phyloP scores from a whole-genome alignment of 192 early-diverging fungal genomes.

The Cetraspora pellucida region DNA sequence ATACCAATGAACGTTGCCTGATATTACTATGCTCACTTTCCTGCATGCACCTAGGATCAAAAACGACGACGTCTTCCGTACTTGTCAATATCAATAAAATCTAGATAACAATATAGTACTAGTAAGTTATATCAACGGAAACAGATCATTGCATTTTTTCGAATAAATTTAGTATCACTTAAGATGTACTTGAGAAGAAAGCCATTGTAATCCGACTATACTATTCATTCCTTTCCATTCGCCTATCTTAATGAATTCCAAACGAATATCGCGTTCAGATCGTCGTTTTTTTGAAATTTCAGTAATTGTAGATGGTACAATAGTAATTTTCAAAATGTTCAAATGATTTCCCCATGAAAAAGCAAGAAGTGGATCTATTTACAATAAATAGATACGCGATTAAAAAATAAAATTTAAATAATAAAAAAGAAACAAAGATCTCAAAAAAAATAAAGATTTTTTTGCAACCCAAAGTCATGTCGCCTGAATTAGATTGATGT shows the following conservation, averaged over 20 bases:
- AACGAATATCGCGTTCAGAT: conserved; percentile 37
- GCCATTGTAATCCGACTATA: conserved; percentile 65
- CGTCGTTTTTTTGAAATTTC: conserved; percentile 19
- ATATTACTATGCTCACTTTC: conserved; percentile 54
- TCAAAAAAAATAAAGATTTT: too few species aligned
- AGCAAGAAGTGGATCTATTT: conserved; percentile 55
- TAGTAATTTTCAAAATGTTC: conserved; percentile 50
- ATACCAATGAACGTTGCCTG: conserved; percentile 53
- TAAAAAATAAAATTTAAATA: background rate
- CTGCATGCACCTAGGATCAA: conserved; percentile 56
- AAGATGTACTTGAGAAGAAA: conserved; percentile 54
- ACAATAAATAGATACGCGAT: background rate
- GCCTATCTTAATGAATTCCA: conserved; percentile 54
- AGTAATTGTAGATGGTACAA: conserved; percentile 14
- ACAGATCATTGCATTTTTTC: background rate
- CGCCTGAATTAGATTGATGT: conserved; percentile 39
- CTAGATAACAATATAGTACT: conserved; percentile 33
- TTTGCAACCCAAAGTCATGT: background rate
- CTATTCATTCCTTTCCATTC: conserved; percentile 56
- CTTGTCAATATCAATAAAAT: conserved; percentile 58
- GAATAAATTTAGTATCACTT: background rate
- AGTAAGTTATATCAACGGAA: background rate
- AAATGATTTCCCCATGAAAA: conserved; percentile 62
- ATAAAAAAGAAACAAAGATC: conserved; percentile 12
- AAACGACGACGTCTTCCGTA: conserved; percentile 61